These are phyloP conservation scores for Mrakia frigida DNA, from an alignment of 768 basidiomycete species.

Conservation along the genomic window DNA sequence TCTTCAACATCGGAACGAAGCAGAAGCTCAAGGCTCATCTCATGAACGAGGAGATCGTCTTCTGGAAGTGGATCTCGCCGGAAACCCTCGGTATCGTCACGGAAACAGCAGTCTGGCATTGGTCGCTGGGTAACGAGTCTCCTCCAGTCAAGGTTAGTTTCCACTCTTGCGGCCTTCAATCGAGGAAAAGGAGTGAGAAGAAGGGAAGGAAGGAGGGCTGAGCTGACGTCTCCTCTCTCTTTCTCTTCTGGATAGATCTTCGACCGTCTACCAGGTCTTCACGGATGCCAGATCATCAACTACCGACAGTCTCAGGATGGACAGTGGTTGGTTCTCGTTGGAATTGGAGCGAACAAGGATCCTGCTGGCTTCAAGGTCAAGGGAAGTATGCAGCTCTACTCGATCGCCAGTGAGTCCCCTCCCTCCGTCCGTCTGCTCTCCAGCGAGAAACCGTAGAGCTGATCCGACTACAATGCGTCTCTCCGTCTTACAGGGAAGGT, in stretches of 20 bases:
- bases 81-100: slow-evolving; percentile 92
- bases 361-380: slow-evolving; percentile 93
- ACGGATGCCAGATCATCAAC: slow-evolving; percentile 96
- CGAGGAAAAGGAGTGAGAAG: not conserved
- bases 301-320: slow-evolving; percentile 88
- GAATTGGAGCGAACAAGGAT: slow-evolving; percentile 81
- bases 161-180: not conserved
- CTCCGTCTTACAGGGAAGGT: slow-evolving; percentile 48
- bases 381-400: slow-evolving; percentile 96
- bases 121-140: slow-evolving; percentile 53
- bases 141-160: slow-evolving; percentile 42
- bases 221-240: not conserved
- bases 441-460: not conserved
- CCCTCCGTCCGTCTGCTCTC: not conserved
- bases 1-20: slow-evolving; percentile 97
- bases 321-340: slow-evolving; percentile 95
- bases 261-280: slow-evolving; percentile 90
- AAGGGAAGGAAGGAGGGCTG: not conserved
- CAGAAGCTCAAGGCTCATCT: slow-evolving; percentile 94
- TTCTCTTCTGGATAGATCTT: slow-evolving; percentile 68
- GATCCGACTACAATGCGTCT: not conserved
- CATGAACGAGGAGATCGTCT: slow-evolving; percentile 88
- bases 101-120: slow-evolving; percentile 86
- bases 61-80: slow-evolving; percentile 98
- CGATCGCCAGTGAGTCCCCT: slow-evolving; percentile 62